Conservation (phyloP, 1,139 yeast species). For the Zygoascus hellenicus region DNA sequence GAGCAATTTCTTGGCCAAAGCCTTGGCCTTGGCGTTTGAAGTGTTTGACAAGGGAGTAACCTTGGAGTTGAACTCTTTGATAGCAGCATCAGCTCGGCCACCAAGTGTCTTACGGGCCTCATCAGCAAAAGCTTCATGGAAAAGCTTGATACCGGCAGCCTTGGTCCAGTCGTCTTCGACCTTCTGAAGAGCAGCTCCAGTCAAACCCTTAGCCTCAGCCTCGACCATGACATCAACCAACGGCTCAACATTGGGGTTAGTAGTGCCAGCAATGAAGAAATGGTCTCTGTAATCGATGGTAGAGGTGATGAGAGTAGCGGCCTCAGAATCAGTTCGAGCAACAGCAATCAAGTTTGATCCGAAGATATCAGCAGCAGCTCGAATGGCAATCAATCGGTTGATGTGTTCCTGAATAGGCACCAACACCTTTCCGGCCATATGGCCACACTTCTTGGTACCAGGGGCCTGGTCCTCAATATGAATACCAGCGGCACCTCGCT, state of each 20-base stretch:
- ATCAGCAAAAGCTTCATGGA: slow-evolving; percentile 87
- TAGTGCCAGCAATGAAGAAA: slow-evolving; percentile 83
- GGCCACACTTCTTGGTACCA: slow-evolving; percentile 97
- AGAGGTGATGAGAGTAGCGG: slow-evolving; percentile 89
- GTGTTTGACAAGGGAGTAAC: slow-evolving; percentile 71
- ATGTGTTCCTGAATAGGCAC: slow-evolving; percentile 98
- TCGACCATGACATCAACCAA: slow-evolving; percentile 72
- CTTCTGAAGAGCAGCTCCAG: slow-evolving; percentile 62
- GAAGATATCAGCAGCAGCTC: slow-evolving; percentile 93
- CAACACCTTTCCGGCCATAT: slow-evolving; percentile 96
- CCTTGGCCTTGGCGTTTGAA: slow-evolving; percentile 76
- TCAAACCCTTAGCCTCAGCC: slow-evolving; percentile 71
- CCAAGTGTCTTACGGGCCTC: slow-evolving; percentile 62
- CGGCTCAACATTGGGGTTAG: slow-evolving; percentile 74
- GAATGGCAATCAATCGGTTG: slow-evolving; percentile 85
- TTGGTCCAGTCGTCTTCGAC: slow-evolving; percentile 81
- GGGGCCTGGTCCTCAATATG: slow-evolving; percentile 99
- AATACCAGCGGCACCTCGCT: slow-evolving; percentile 98
- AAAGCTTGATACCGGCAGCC: slow-evolving; percentile 80
- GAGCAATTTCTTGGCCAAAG: slow-evolving; percentile 65
- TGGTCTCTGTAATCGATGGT: slow-evolving; percentile 95
- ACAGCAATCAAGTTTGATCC: slow-evolving; percentile 81
- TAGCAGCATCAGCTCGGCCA: slow-evolving; percentile 56
- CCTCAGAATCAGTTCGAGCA: slow-evolving; percentile 96
- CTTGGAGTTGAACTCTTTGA: slow-evolving; percentile 58